Conservation (phyloP, 306 rosid species). For the Cyclanthera cordifolia region DNA sequence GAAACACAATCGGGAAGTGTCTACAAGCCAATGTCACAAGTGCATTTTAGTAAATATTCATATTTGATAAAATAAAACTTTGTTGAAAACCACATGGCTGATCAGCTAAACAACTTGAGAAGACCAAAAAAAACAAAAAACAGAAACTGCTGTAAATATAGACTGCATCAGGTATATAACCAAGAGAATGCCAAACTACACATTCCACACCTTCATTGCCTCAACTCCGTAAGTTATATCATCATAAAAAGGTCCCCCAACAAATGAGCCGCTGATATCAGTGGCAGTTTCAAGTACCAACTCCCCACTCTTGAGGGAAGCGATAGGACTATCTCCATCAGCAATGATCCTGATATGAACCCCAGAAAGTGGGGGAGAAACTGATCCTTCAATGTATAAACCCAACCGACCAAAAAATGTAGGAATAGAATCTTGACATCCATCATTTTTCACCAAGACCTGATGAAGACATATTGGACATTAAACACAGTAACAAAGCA, state of each 20-base stretch:
- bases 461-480: constrained; percentile 21
- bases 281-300: constrained; percentile 68
- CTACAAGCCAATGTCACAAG: too few relatives aligned
- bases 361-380: constrained; percentile 72
- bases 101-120: not conserved
- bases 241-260: constrained; percentile 82
- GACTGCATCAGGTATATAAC: not conserved
- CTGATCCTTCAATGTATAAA: constrained; percentile 71
- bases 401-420: constrained; percentile 65
- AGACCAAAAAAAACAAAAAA: not conserved
- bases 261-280: constrained; percentile 53
- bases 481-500: constrained; percentile 16
- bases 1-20: too few relatives aligned
- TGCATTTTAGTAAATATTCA: not conserved
- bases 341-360: constrained; percentile 65
- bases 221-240: constrained; percentile 61
- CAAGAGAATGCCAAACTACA: not conserved
- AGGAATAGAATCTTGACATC: constrained; percentile 72
- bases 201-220: constrained; percentile 66
- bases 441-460: constrained; percentile 58
- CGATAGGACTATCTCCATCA: constrained; percentile 55
- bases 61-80: not conserved
- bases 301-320: constrained; percentile 55
- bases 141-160: not conserved
- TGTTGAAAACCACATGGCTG: too few relatives aligned